phyloP scores from a whole-genome alignment of 2,329 filamentous ascomycete genomes.

The Fusarium proliferatum region DNA sequence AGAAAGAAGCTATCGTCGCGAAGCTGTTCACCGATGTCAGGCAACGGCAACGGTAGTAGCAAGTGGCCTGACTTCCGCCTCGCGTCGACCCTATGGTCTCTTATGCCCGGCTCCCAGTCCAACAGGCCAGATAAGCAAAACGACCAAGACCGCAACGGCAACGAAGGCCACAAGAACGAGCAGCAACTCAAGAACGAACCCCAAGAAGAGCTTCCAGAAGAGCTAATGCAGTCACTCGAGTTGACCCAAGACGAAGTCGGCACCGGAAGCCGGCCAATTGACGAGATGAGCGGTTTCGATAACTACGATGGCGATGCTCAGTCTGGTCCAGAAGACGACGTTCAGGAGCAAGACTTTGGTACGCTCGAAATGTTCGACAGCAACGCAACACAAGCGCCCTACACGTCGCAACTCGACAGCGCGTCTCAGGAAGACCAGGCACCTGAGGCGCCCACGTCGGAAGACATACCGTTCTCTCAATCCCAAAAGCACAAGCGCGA shows the following conservation, averaged over 20 bases:
- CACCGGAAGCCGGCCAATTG: constrained; percentile 37
- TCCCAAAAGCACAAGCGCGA: constrained; percentile 47
- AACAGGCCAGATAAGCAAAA: constrained; percentile 40
- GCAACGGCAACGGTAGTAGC: constrained; percentile 37
- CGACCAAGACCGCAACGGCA: constrained; percentile 30
- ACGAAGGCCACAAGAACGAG: constrained; percentile 34
- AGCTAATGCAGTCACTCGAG: constrained; percentile 25
- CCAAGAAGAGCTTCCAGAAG: constrained; percentile 30
- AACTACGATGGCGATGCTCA: constrained; percentile 42
- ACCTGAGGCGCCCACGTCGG: constrained; percentile 48
- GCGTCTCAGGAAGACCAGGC: constrained; percentile 34
- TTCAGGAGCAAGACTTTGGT: constrained; percentile 49
- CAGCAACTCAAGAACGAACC: constrained; percentile 29
- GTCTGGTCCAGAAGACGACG: constrained; percentile 34
- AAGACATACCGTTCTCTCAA: constrained; percentile 34
- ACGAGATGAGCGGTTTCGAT: constrained; percentile 43
- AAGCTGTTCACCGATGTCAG: constrained; percentile 44
- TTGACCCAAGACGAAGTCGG: constrained; percentile 39
- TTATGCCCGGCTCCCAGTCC: constrained; percentile 45
- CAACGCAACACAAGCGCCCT: constrained; percentile 48
- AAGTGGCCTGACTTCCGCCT: constrained; percentile 51
- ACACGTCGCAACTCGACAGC: constrained; percentile 44
- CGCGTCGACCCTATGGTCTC: constrained; percentile 47
- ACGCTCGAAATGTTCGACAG: constrained; percentile 54
- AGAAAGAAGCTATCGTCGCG: constrained; percentile 33